A percentile compares a stretch with the other conserved stretches of the same genome.
These are phyloP conservation scores for Leccinum angustisporum DNA, from an alignment of 1,284 basidiomycete genomes.

Conservation along the genomic window DNA sequence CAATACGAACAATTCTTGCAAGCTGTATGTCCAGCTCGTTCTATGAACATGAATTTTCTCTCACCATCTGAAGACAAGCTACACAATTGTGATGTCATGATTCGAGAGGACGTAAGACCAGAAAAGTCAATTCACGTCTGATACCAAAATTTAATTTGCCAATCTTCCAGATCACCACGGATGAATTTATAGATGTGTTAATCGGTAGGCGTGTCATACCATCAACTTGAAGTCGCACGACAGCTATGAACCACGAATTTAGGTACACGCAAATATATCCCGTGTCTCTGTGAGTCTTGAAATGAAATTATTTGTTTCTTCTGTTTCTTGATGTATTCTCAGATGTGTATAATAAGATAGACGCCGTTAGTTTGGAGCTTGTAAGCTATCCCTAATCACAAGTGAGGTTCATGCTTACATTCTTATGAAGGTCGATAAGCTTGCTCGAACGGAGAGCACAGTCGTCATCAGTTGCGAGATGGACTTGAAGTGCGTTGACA, in stretches of 20 bases:
- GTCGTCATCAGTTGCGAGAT: conserved; percentile 95
- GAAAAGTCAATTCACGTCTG: background rate
- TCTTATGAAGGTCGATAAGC: conserved; percentile 60
- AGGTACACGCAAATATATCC: conserved; percentile 94
- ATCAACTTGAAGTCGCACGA: background rate
- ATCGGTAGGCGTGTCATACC: conserved; percentile 55
- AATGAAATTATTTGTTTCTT: background rate
- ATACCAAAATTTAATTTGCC: background rate
- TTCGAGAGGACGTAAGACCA: conserved; percentile 86
- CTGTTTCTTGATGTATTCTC: background rate
- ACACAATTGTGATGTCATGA: conserved; percentile 96
- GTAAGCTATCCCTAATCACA: conserved; percentile 17
- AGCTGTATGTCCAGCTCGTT: conserved; percentile 56
- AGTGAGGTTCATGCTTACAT: conserved; percentile 1
- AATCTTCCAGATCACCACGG: conserved; percentile 77
- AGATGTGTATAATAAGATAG: conserved; percentile 96
- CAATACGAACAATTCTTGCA: conserved; percentile 87
- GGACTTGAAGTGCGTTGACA: conserved; percentile 68
- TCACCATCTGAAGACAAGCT: conserved; percentile 58
- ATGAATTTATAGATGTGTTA: conserved; percentile 97
- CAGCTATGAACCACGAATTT: conserved; percentile 7
- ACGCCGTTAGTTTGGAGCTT: conserved; percentile 87
- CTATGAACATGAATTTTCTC: conserved; percentile 1
- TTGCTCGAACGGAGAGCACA: conserved; percentile 85
- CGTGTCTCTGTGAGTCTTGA: conserved; percentile 72